Evolutionary conservation across 805 yeast species (phyloP).

Genomic region (Sungouiella thailandica): DNA sequence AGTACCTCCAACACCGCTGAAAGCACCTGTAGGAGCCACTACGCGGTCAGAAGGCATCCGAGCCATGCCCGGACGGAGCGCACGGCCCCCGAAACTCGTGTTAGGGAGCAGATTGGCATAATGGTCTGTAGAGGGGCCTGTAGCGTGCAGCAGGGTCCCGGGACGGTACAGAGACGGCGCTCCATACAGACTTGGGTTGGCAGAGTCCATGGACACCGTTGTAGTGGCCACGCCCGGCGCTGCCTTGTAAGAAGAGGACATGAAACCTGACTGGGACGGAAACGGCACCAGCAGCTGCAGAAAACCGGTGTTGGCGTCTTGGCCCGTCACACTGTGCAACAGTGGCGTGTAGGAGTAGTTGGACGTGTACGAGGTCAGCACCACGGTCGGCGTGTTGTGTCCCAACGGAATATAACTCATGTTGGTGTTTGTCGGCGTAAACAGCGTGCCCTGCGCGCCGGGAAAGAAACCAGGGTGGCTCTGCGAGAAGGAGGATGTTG

Average conservation of each 20-base stretch:
- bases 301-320: constrained; percentile 1
- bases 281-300: background rate
- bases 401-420: constrained; percentile 34
- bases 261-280: constrained; percentile 3
- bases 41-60: constrained; percentile 3
- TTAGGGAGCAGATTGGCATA: constrained; percentile 1
- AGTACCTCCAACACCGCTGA: constrained; percentile 8
- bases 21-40: constrained; percentile 1
- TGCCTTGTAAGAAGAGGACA: constrained; percentile 11
- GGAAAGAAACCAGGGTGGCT: constrained; percentile 6
- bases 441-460: constrained; percentile 9
- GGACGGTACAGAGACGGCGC: constrained; percentile 2
- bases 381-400: constrained; percentile 42
- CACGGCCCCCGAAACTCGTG: background rate
- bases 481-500: constrained; percentile 2
- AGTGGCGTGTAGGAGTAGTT: constrained; percentile 34
- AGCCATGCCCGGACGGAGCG: constrained; percentile 5
- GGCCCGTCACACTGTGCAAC: constrained; percentile 18
- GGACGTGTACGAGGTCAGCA: constrained; percentile 40
- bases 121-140: background rate
- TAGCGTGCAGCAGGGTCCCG: too few relatives aligned
- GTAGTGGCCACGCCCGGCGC: constrained; percentile 51
- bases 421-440: constrained; percentile 11
- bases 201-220: constrained; percentile 45
- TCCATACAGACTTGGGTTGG: constrained; percentile 19